Evolutionary conservation across 2,329 filamentous ascomycete species (phyloP), one percentile per base, ranked within the genome.

Genomic region (Myriosclerotinia curreyana): DNA sequence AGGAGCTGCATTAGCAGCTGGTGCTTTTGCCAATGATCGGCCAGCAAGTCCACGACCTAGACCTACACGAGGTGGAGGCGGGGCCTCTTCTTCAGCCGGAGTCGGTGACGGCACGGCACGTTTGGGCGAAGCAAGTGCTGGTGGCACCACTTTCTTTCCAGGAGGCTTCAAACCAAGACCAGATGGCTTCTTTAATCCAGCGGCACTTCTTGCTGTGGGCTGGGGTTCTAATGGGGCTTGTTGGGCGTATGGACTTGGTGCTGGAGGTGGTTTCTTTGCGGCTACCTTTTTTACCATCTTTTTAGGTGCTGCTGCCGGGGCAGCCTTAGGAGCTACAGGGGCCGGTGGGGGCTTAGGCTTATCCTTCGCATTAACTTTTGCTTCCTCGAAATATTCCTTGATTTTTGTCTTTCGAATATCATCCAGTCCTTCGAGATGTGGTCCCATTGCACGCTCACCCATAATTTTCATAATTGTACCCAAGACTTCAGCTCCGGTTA

Each of bases 401-500:
- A 98, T 90, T 77, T 97, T 99, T 67, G 83, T 90, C 79, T 96
- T 98, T 66, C 93, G 86, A 69, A 98, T 98, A 31, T 99, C 95
- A 74, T 99, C 95, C 3, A 99, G 81, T 3, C 92, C 92, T 68
- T 97, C 94, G 20, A 99, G 79, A 75, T 96, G 90, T 11, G 91
- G 89, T 51, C 90, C 92, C 95, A 99, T 99, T 60, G 91, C 91
- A 64, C 95, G 86, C 76, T 99, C 96, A 50, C 95, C 94, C 79
- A 98, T 91, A 63, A 99, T 98, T 79, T 98, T 99, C 95, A 97
- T 98, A 58, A 99, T 77, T 0, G 93, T 96, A 68, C 96, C 95
- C 3, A 99, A 80, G 42, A 95, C 87, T 76, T 99, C 95, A 17
- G 93, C 93, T 75, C 93, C 95, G 38, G 92, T 92, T 56, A 94